A percentile compares a stretch with the other conserved stretches of the same genome.
Conservation (phyloP, 2,329 filamentous ascomycete species). For the Claviceps maximensis region DNA sequence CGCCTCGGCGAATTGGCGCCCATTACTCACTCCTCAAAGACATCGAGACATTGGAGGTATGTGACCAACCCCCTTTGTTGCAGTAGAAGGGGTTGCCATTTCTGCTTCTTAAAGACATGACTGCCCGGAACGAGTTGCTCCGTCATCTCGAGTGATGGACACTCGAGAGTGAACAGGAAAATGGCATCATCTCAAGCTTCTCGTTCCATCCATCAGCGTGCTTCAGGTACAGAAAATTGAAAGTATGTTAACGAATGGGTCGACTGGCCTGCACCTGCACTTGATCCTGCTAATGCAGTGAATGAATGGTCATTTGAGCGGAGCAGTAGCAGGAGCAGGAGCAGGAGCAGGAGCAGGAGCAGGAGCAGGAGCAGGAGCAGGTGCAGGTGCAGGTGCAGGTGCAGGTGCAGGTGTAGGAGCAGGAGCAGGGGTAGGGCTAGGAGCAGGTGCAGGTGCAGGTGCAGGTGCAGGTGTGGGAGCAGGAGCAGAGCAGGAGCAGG, state of each 20-base stretch:
- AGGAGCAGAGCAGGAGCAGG: neutral
- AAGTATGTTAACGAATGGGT: neutral
- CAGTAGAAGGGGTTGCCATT: neutral
- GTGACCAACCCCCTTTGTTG: neutral
- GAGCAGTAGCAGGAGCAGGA: too few species aligned
- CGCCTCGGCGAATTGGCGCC: conserved; percentile 1
- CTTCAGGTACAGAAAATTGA: neutral
- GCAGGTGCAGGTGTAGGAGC: too few species aligned
- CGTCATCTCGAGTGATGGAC: neutral
- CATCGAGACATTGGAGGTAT: neutral
- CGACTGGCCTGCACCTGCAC: neutral
- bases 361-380: too few species aligned
- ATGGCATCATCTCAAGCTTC: neutral
- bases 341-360: too few species aligned
- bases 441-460: neutral
- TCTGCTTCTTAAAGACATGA: neutral
- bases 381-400: too few species aligned
- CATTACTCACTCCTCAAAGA: neutral
- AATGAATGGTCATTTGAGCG: too few species aligned
- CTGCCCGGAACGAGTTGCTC: neutral
- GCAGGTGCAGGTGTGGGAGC: too few species aligned
- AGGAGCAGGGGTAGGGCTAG: neutral
- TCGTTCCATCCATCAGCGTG: neutral
- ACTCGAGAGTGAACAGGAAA: neutral
- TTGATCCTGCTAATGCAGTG: too few species aligned